These are phyloP conservation scores for Benincasa hispida DNA, from an alignment of 306 rosid genomes.

Conservation along the genomic window DNA sequence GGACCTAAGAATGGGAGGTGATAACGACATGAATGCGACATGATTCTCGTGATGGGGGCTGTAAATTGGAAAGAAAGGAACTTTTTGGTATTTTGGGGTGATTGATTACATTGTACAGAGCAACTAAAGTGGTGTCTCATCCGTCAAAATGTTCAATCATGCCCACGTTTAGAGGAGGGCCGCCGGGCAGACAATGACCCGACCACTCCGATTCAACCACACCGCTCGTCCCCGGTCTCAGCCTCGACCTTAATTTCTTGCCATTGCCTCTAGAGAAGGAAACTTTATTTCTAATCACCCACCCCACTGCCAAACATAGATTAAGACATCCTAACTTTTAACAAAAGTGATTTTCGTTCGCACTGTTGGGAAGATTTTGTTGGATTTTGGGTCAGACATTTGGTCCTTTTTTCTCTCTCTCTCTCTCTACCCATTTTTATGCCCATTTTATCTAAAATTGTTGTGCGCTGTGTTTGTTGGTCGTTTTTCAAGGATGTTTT, in stretches of 20 bases:
- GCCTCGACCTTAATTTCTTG: not conserved
- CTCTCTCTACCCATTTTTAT: not conserved
- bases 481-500: not conserved
- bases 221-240: not conserved
- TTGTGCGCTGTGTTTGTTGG: not conserved
- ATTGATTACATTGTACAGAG: not conserved
- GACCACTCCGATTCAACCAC: not conserved
- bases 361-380: not conserved
- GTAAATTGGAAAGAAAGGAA: not conserved
- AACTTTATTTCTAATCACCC: not conserved
- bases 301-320: not conserved
- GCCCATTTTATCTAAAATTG: not conserved
- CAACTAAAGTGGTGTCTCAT: not conserved
- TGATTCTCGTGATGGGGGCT: not conserved
- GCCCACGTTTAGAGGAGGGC: not conserved
- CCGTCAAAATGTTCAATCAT: not conserved
- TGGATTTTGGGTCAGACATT: slow-evolving; percentile 8
- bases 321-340: not conserved
- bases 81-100: not conserved
- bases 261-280: not conserved
- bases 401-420: not conserved
- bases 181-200: not conserved
- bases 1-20: not conserved
- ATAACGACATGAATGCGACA: not conserved
- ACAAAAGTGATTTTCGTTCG: not conserved